These are phyloP conservation scores for Sporothrix brunneoviolacea DNA, from an alignment of 2,329 filamentous ascomycete species.

Conservation along the genomic window DNA sequence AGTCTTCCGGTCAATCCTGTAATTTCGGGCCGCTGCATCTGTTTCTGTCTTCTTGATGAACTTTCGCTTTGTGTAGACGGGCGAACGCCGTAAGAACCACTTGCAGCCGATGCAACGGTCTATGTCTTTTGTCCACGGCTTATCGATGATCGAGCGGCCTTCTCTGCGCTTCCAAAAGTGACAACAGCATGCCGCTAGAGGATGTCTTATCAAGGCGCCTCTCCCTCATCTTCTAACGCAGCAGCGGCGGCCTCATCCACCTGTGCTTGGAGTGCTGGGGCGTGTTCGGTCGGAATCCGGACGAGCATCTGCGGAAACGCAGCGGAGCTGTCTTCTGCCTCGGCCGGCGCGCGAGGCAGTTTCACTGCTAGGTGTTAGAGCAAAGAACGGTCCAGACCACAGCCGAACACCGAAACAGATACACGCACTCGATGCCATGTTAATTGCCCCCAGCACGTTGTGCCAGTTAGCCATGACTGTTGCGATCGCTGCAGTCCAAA, in stretches of 20 bases:
- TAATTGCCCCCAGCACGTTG: slow-evolving; percentile 75
- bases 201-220: background rate
- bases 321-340: slow-evolving; percentile 32
- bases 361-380: slow-evolving; percentile 46
- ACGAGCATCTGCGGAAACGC: slow-evolving; percentile 74
- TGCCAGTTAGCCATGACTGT: slow-evolving; percentile 84
- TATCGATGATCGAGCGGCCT: no score
- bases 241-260: slow-evolving; percentile 45
- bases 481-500: slow-evolving; percentile 57
- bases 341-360: slow-evolving; percentile 54
- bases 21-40: background rate
- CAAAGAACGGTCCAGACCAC: background rate
- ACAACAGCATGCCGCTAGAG: background rate
- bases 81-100: no score
- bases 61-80: no score
- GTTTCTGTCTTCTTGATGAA: background rate
- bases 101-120: background rate
- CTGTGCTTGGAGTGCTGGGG: slow-evolving; percentile 55
- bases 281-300: slow-evolving; percentile 76
- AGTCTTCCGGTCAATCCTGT: no score
- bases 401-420: background rate
- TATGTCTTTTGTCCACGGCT: no score
- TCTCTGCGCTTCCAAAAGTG: background rate
- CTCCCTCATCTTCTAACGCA: slow-evolving; percentile 26
- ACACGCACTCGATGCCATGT: slow-evolving; percentile 72